Conservation (phyloP, 371 early-diverging fungal species). For the Saksenaea oblongispora region DNA sequence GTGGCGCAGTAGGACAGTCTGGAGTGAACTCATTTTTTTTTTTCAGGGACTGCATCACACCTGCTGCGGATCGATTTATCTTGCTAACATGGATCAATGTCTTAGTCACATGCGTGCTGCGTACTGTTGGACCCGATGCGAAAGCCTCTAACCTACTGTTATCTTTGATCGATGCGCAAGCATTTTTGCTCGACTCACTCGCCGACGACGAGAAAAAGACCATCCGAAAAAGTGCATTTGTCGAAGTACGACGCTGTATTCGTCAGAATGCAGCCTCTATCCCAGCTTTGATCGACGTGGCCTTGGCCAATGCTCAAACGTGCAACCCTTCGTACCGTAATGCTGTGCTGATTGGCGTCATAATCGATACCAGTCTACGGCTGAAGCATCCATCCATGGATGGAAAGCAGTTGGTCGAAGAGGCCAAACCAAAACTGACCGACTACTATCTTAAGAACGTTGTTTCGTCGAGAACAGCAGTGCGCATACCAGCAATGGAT, state of each 20-base stretch:
- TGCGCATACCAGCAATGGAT: conserved; percentile 51
- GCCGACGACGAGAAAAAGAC: conserved; percentile 41
- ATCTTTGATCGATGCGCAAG: conserved; percentile 53
- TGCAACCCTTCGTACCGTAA: conserved; percentile 54
- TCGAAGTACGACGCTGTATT: conserved; percentile 61
- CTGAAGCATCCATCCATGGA: conserved; percentile 38
- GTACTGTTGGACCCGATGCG: conserved; percentile 21
- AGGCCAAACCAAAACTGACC: conserved; percentile 49
- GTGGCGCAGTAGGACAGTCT: conserved; percentile 18
- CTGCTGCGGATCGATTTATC: conserved; percentile 61
- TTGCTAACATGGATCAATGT: conserved; percentile 63
- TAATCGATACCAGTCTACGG: conserved; percentile 58
- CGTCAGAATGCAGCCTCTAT: conserved; percentile 53
- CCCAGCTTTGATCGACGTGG: conserved; percentile 46
- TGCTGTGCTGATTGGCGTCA: conserved; percentile 59
- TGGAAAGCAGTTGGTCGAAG: conserved; percentile 32
- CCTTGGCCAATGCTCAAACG: conserved; percentile 43
- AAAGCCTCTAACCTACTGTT: conserved; percentile 26
- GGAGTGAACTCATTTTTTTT: not conserved
- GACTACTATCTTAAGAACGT: conserved; percentile 68
- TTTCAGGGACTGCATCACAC: conserved; percentile 44
- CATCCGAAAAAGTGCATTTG: conserved; percentile 53
- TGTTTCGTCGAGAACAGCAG: conserved; percentile 57
- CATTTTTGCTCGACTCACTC: conserved; percentile 54
- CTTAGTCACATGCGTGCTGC: conserved; percentile 40